Percentiles rank a stretch among this genome's conserved stretches.
Evolutionary conservation across 306 rosid genomes (phyloP).

Genomic region (Dryas drummondii): DNA sequence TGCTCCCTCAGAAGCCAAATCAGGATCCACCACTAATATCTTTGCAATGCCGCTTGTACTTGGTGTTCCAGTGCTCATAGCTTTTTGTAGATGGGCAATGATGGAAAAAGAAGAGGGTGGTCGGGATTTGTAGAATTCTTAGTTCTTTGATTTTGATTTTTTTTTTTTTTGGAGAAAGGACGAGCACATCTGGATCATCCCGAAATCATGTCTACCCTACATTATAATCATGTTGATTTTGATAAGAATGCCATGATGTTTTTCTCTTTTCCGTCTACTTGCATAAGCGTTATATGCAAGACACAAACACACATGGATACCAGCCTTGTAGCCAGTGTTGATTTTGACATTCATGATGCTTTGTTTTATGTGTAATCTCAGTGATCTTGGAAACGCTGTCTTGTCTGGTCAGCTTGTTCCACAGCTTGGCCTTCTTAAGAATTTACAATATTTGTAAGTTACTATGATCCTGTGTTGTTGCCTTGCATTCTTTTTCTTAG

Average conservation of each 20-base stretch:
- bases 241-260: no score
- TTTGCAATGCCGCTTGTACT: slow-evolving; percentile 40
- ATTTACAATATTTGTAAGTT: slow-evolving; percentile 92
- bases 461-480: background rate
- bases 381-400: slow-evolving; percentile 97
- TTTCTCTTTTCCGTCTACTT: no score
- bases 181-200: no score
- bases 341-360: slow-evolving; percentile 31
- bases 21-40: slow-evolving; percentile 7
- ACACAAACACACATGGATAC: no score
- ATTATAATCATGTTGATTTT: no score
- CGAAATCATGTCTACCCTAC: no score
- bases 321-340: no score
- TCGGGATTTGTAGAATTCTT: no score
- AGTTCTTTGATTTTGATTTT: no score
- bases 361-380: slow-evolving; percentile 37
- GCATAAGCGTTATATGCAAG: no score
- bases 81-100: slow-evolving; percentile 27
- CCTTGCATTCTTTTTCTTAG: background rate
- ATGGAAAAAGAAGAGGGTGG: no score
- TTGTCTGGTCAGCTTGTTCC: slow-evolving; percentile 95
- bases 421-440: slow-evolving; percentile 93
- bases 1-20: background rate
- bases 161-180: no score
- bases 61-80: slow-evolving; percentile 41